Evolutionary conservation across 768 basidiomycete species (phyloP).

Genomic region (Lepiota venenata): DNA sequence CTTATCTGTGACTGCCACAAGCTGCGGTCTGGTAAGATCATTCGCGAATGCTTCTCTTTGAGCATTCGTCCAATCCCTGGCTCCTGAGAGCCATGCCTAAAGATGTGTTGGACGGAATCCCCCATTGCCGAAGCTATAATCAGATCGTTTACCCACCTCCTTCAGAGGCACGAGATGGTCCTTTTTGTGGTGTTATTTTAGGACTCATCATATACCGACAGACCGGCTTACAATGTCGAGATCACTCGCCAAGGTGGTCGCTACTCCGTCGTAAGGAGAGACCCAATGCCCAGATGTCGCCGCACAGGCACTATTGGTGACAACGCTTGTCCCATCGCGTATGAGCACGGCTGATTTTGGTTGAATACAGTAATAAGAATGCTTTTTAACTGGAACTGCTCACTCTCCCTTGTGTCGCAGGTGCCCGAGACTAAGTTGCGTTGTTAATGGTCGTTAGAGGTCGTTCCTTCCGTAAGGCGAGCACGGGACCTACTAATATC

Average conservation of each 20-base stretch:
- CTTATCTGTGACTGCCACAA: conserved; percentile 45
- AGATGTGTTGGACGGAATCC: background rate
- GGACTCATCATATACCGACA: background rate
- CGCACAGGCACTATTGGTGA: conserved; percentile 34
- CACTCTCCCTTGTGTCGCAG: conserved; percentile 53
- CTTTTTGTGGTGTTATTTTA: conserved; percentile 19
- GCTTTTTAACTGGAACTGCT: conserved; percentile 10
- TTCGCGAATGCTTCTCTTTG: conserved; percentile 52
- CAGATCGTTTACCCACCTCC: conserved; percentile 29
- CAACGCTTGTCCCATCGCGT: conserved; percentile 42
- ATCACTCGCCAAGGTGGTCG: conserved; percentile 40
- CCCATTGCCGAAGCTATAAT: background rate
- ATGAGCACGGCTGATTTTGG: conserved; percentile 34
- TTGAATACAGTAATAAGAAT: background rate
- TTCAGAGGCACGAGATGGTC: conserved; percentile 55
- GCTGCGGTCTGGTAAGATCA: conserved; percentile 51
- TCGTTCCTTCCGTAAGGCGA: background rate
- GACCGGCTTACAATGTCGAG: conserved; percentile 44
- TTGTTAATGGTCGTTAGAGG: background rate
- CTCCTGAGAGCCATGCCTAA: conserved; percentile 56
- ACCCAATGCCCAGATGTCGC: conserved; percentile 50
- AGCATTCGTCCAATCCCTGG: conserved; percentile 45
- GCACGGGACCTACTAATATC: conserved; percentile 33
- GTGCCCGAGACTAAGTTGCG: conserved; percentile 38
- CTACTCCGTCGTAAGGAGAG: conserved; percentile 47